These are phyloP conservation scores for Thalassia testudinum DNA, from an alignment of 116 monocot genomes.

Conservation along the genomic window DNA sequence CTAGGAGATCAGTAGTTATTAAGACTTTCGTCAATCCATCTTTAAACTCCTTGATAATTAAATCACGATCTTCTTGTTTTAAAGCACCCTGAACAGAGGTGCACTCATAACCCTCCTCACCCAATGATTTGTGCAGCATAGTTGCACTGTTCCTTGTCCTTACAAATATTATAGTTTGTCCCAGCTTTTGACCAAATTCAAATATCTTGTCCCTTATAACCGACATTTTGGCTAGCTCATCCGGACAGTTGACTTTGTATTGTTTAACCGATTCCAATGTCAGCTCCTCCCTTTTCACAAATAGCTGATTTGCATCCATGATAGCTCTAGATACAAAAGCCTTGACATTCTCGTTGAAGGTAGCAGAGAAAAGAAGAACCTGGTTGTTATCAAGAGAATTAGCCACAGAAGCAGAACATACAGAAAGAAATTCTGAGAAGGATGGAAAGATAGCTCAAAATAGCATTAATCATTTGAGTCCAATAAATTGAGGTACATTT, in stretches of 20 bases:
- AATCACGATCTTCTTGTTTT: slow-evolving; percentile 64
- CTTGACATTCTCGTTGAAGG: slow-evolving; percentile 84
- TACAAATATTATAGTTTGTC: slow-evolving; percentile 95
- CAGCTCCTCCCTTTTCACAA: slow-evolving; percentile 87
- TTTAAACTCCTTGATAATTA: slow-evolving; percentile 83
- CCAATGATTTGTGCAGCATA: slow-evolving; percentile 45
- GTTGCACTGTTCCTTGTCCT: slow-evolving; percentile 74
- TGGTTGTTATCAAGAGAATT: slow-evolving; percentile 10
- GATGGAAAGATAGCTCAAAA: too few species aligned
- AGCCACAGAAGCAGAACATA: too few species aligned
- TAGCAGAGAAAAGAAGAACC: slow-evolving; percentile 92
- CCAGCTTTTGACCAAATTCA: slow-evolving; percentile 82
- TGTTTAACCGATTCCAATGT: slow-evolving; percentile 83
- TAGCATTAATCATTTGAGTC: too few species aligned
- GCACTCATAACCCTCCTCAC: slow-evolving; percentile 73
- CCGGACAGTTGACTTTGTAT: slow-evolving; percentile 69
- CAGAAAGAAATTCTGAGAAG: too few species aligned
- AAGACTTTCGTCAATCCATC: slow-evolving; percentile 85
- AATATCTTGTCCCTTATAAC: slow-evolving; percentile 89
- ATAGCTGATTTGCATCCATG: slow-evolving; percentile 67
- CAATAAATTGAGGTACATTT: too few species aligned
- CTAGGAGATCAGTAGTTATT: slow-evolving; percentile 91
- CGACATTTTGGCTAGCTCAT: slow-evolving; percentile 65
- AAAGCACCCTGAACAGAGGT: slow-evolving; percentile 85
- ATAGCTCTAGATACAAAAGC: slow-evolving; percentile 65